phyloP scores from a whole-genome alignment of 768 basidiomycete genomes.

The Ramaria sp. region DNA sequence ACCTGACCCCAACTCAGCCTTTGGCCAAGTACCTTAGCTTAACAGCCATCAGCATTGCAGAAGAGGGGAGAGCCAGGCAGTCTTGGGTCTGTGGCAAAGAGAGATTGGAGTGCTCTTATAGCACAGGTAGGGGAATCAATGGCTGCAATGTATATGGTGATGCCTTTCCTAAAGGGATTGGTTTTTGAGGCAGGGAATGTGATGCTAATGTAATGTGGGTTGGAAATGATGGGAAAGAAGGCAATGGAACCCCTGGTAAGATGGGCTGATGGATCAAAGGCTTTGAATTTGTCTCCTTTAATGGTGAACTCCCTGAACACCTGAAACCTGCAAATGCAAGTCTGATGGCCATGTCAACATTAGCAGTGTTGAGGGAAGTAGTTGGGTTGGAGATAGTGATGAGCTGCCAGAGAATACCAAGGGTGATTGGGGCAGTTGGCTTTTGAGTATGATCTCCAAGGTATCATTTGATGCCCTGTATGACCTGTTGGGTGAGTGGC shows the following conservation, averaged over 20 bases:
- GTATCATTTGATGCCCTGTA: conserved; percentile 24
- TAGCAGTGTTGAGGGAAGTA: background rate
- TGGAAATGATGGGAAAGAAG: conserved; percentile 19
- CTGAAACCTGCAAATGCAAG: conserved; percentile 16
- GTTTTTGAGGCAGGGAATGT: conserved; percentile 27
- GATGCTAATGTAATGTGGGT: conserved; percentile 14
- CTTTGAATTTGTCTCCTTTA: background rate
- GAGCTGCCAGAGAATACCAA: conserved; percentile 13
- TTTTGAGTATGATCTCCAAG: conserved; percentile 18
- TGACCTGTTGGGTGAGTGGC: conserved; percentile 17
- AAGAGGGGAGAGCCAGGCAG: conserved; percentile 10
- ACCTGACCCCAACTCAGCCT: no score
- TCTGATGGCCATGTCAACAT: conserved; percentile 11
- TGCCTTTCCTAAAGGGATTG: conserved; percentile 24
- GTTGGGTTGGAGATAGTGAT: conserved; percentile 1
- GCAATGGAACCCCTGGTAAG: conserved; percentile 16
- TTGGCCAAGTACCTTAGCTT: no score
- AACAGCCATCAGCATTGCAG: background rate
- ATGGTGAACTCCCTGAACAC: conserved; percentile 19
- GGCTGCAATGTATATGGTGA: conserved; percentile 16
- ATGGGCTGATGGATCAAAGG: conserved; percentile 12
- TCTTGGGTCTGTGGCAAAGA: conserved; percentile 3
- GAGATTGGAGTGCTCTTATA: conserved; percentile 9
- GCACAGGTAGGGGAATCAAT: conserved; percentile 11
- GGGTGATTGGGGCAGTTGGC: conserved; percentile 20